Evolutionary conservation across 2,329 filamentous ascomycete species (phyloP).

Genomic region (Fusarium buxicola): DNA sequence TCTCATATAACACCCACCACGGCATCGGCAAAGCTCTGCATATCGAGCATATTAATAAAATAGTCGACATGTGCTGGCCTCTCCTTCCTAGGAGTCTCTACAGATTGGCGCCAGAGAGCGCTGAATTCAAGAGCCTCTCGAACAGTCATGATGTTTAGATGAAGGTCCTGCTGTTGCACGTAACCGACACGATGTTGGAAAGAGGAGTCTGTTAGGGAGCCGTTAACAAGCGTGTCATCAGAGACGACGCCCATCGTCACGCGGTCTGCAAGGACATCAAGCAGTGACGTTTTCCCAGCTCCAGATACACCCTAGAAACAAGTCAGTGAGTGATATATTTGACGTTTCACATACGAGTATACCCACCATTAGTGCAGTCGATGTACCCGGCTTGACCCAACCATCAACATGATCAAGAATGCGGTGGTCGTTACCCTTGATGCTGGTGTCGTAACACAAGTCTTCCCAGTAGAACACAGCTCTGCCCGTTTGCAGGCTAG

Average conservation of each 20-base stretch:
- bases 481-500: constrained; percentile 3
- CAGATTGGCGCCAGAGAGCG: constrained; percentile 74
- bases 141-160: constrained; percentile 75
- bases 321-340: background rate
- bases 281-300: constrained; percentile 79
- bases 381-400: constrained; percentile 80
- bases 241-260: constrained; percentile 78
- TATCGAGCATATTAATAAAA: constrained; percentile 49
- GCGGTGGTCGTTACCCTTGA: constrained; percentile 72
- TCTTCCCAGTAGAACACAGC: constrained; percentile 75
- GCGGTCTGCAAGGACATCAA: constrained; percentile 78
- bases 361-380: constrained; percentile 63
- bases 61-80: constrained; percentile 46
- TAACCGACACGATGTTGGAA: constrained; percentile 79
- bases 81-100: constrained; percentile 57
- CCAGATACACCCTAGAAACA: constrained; percentile 69
- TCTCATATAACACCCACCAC: constrained; percentile 66
- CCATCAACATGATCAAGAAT: constrained; percentile 79
- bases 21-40: constrained; percentile 75
- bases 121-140: constrained; percentile 62
- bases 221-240: constrained; percentile 78
- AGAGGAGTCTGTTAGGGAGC: constrained; percentile 66
- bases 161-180: constrained; percentile 79
- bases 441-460: constrained; percentile 70
- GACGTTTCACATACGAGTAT: background rate